Percentiles rank a stretch among this genome's conserved stretches.
These are phyloP conservation scores for Bimuria novae-zelandiae DNA, from an alignment of 2,329 filamentous ascomycete species.

Conservation along the genomic window DNA sequence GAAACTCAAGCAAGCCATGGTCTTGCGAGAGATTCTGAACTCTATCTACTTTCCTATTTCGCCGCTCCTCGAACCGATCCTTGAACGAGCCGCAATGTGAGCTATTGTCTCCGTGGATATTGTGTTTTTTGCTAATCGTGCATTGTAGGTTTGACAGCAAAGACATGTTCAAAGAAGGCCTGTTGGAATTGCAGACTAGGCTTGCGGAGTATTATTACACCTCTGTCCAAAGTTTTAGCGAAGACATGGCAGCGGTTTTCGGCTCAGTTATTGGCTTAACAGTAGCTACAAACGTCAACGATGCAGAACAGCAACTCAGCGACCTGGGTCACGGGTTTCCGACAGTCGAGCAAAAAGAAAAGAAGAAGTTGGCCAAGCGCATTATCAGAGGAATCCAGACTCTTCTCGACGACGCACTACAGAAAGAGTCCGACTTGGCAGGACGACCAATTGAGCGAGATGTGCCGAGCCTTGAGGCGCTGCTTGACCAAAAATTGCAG, in stretches of 20 bases:
- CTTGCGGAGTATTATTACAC: slow-evolving; percentile 63
- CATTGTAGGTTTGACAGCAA: slow-evolving; percentile 51
- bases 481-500: slow-evolving; percentile 69
- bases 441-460: slow-evolving; percentile 71
- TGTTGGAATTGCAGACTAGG: slow-evolving; percentile 58
- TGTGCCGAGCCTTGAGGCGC: slow-evolving; percentile 72
- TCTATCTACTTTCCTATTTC: slow-evolving; percentile 89
- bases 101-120: slow-evolving; percentile 51
- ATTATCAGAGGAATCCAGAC: slow-evolving; percentile 85
- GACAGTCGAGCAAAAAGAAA: slow-evolving; percentile 72
- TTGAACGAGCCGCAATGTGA: slow-evolving; percentile 82
- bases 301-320: slow-evolving; percentile 50
- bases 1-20: slow-evolving; percentile 76
- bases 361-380: slow-evolving; percentile 82
- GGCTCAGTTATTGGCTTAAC: slow-evolving; percentile 58
- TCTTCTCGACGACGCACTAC: slow-evolving; percentile 73
- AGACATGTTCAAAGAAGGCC: slow-evolving; percentile 58
- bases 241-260: slow-evolving; percentile 62
- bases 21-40: slow-evolving; percentile 81
- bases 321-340: slow-evolving; percentile 48
- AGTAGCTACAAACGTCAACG: slow-evolving; percentile 45
- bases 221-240: slow-evolving; percentile 64
- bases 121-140: slow-evolving; percentile 4
- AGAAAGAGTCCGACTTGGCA: slow-evolving; percentile 80
- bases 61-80: slow-evolving; percentile 73